Evolutionary conservation across 257 asterid genomes (phyloP), one percentile per base, ranked within the genome.

Genomic region (Scutellaria minor): DNA sequence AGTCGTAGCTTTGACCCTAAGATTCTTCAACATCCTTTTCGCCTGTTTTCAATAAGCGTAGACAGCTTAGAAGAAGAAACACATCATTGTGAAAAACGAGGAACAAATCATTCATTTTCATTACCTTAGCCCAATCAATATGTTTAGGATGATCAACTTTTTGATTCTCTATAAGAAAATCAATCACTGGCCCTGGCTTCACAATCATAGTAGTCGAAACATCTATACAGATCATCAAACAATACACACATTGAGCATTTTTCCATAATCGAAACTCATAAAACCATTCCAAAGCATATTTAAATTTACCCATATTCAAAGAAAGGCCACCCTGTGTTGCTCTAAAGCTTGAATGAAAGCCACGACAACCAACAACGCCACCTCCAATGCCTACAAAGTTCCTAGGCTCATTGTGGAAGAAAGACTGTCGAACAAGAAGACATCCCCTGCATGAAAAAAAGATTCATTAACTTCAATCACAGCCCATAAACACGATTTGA

Each of bases 161-260:
- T 74, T 91, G 97, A 48, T 87, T 89, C 2, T 44, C 44, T 0
- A 79, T 14, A 45, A 91, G 89, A 66, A 91, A 91, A 7, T 89
- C 85, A 0, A 84, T n/a, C 5, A 91, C 87, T 2, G 90, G 89
- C 1, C 96, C 95, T 12, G 96, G 94, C 73, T 80, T 66, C 8
- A 87, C 84, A 9, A 84, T 89, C 94, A 89, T 89, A 0, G 94
- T 91, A 6, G 96, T 91, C 1, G 97, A 87, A 39, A 83, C 88
- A 70, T 89, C 97, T 91, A 24, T 24, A 75, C 35, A 70, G 57
- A 37, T 59, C 61, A 45, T 15, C 20, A 60, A 5, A 27, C 60
- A 73, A 66, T 24, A 64, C 9, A 6, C 18, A 18, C 22, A 20
- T 6, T 45, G 41, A 11, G 37, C 60, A 20, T 37, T 67, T 52